Evolutionary conservation across 2,329 filamentous ascomycete genomes (phyloP).

Genomic region (Aureobasidium leucospermi): DNA sequence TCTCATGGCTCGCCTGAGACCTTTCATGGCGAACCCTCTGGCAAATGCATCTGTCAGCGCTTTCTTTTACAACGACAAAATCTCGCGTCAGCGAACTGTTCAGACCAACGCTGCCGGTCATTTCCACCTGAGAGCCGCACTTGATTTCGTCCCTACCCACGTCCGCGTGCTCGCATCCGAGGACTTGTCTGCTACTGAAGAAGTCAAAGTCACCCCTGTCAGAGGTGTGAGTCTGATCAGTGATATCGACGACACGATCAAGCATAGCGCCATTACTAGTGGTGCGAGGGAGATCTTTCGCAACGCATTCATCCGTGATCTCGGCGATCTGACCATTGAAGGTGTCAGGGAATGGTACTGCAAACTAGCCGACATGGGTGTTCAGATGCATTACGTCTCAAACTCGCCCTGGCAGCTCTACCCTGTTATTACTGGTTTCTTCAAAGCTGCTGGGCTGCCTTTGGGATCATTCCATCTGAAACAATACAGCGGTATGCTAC

Average conservation of each 20-base stretch:
- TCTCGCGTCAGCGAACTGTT: constrained; percentile 77
- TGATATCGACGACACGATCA: constrained; percentile 96
- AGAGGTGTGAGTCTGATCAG: constrained; percentile 86
- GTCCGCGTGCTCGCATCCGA: constrained; percentile 83
- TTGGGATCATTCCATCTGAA: constrained; percentile 90
- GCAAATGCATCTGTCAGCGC: constrained; percentile 73
- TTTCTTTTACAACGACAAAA: constrained; percentile 86
- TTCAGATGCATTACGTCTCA: constrained; percentile 94
- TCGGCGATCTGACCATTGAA: constrained; percentile 72
- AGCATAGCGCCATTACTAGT: constrained; percentile 81
- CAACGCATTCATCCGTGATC: constrained; percentile 86
- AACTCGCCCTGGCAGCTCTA: constrained; percentile 98
- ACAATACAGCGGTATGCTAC: constrained; percentile 92
- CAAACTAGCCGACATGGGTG: constrained; percentile 67
- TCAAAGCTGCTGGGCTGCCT: constrained; percentile 71
- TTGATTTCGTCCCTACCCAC: constrained; percentile 87
- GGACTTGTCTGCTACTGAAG: constrained; percentile 70
- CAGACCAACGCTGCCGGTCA: constrained; percentile 84
- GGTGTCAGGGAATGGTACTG: constrained; percentile 89
- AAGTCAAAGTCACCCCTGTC: constrained; percentile 69
- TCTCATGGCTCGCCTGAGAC: constrained; percentile 77
- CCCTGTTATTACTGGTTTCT: constrained; percentile 79
- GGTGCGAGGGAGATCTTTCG: constrained; percentile 92
- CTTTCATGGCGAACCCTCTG: constrained; percentile 81
- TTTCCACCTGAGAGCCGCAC: constrained; percentile 69